These are phyloP conservation scores for Coemansia aciculifera DNA, from an alignment of 192 early-diverging fungal genomes.

Conservation along the genomic window DNA sequence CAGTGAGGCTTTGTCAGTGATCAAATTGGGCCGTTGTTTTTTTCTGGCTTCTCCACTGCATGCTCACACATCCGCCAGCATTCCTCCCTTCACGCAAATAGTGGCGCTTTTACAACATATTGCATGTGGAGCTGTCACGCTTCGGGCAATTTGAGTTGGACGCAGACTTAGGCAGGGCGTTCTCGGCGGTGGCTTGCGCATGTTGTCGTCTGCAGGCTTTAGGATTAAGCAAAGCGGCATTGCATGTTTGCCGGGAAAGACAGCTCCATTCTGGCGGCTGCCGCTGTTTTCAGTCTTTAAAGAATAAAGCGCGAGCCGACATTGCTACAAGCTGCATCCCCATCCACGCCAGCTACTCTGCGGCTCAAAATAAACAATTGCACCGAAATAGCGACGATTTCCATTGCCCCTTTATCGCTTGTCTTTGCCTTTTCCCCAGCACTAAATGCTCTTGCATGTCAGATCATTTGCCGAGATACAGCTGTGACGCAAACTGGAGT, in stretches of 20 bases:
- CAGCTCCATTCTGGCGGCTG: neutral
- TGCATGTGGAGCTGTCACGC: neutral
- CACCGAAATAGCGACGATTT: slow-evolving; percentile 2
- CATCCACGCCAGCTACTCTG: neutral
- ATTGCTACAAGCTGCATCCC: slow-evolving; percentile 3
- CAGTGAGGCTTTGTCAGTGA: neutral
- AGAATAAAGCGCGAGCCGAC: neutral
- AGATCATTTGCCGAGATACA: slow-evolving; percentile 2
- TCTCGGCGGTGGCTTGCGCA: slow-evolving; percentile 3
- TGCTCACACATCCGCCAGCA: neutral
- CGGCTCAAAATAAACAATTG: slow-evolving; percentile 6
- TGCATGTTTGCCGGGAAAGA: neutral
- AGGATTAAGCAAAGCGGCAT: neutral
- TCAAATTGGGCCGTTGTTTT: neutral
- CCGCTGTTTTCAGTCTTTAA: neutral
- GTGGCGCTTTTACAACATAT: neutral
- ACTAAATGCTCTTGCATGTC: neutral
- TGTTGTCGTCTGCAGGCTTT: neutral
- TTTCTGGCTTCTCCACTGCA: neutral
- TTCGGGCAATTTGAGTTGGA: slow-evolving; percentile 4
- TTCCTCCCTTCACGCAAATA: neutral
- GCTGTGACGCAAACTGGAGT: neutral
- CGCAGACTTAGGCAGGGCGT: neutral
- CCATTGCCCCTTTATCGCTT: neutral
- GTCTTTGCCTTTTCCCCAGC: neutral